Percentiles rank a stretch among this genome's conserved stretches.
Evolutionary conservation across 2,329 filamentous ascomycete species (phyloP).

Genomic region (Aureobasidium zeae): DNA sequence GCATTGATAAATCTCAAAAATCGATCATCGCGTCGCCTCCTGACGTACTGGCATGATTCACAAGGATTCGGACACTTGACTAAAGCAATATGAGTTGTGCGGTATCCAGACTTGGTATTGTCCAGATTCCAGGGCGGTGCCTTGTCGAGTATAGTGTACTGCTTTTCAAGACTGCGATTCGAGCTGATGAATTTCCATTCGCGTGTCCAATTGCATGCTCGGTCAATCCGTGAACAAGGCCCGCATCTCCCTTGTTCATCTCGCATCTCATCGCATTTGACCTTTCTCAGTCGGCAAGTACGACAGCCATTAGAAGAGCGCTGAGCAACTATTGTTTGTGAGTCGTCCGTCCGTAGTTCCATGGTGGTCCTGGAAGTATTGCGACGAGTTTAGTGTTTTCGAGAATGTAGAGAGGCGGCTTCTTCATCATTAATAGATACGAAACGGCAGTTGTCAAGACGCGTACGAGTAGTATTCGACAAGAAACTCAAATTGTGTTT

Average conservation of each 20-base stretch:
- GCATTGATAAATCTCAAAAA: slow-evolving; percentile 4
- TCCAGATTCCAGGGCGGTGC: neutral
- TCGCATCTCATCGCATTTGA: slow-evolving; percentile 17
- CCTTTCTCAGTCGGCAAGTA: slow-evolving; percentile 11
- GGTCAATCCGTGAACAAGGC: slow-evolving; percentile 15
- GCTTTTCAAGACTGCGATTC: slow-evolving; percentile 7
- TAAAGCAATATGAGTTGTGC: neutral
- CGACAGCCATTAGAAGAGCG: slow-evolving; percentile 8
- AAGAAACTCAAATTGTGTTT: slow-evolving; percentile 1
- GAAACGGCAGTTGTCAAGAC: neutral
- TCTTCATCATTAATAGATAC: neutral
- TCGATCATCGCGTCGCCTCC: neutral
- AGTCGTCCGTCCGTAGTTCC: too few species aligned
- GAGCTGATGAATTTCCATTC: slow-evolving; percentile 16
- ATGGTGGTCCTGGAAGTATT: slow-evolving; percentile 2
- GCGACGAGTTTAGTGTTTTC: neutral
- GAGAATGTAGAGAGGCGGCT: neutral
- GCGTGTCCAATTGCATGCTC: slow-evolving; percentile 15
- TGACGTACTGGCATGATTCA: neutral
- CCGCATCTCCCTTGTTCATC: slow-evolving; percentile 11
- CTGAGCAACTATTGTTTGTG: slow-evolving; percentile 8
- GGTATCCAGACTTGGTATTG: neutral
- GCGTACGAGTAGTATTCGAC: neutral
- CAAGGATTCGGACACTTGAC: too few species aligned
- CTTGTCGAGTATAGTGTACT: slow-evolving; percentile 13